A percentile compares a stretch with the other conserved stretches of the same genome.
Conservation (phyloP, 148 eudicot genomes). For the Vaccinium corymbosum region DNA sequence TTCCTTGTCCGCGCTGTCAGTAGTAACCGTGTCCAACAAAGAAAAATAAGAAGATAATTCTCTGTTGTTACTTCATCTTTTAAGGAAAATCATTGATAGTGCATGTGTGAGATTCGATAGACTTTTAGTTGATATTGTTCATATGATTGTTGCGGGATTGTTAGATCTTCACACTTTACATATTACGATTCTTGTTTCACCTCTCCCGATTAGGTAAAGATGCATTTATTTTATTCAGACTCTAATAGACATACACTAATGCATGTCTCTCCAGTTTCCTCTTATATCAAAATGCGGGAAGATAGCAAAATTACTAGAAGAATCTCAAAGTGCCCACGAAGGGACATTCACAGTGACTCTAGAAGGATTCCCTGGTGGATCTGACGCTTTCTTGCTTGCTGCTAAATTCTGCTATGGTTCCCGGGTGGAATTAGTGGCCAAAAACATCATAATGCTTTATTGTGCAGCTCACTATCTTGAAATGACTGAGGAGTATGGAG, state of each 20-base stretch:
- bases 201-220: background rate
- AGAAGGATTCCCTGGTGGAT: constrained; percentile 74
- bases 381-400: constrained; percentile 55
- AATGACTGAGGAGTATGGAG: constrained; percentile 80
- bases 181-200: background rate
- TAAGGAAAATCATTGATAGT: background rate
- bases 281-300: constrained; percentile 76
- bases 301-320: constrained; percentile 51
- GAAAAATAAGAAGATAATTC: background rate
- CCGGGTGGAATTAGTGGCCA: constrained; percentile 64
- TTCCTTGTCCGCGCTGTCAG: background rate
- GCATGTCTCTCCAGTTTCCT: constrained; percentile 71
- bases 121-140: background rate
- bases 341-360: constrained; percentile 33
- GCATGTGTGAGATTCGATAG: too few relatives aligned
- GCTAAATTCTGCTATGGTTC: constrained; percentile 79
- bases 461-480: constrained; percentile 86
- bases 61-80: background rate
- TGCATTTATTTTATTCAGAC: background rate
- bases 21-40: background rate
- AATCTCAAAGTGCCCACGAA: constrained; percentile 30
- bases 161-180: background rate
- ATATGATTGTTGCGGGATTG: background rate
- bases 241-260: background rate
- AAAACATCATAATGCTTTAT: constrained; percentile 56